These are phyloP conservation scores for Piper betle DNA, from an alignment of 164 flowering plant genomes.

Conservation along the genomic window DNA sequence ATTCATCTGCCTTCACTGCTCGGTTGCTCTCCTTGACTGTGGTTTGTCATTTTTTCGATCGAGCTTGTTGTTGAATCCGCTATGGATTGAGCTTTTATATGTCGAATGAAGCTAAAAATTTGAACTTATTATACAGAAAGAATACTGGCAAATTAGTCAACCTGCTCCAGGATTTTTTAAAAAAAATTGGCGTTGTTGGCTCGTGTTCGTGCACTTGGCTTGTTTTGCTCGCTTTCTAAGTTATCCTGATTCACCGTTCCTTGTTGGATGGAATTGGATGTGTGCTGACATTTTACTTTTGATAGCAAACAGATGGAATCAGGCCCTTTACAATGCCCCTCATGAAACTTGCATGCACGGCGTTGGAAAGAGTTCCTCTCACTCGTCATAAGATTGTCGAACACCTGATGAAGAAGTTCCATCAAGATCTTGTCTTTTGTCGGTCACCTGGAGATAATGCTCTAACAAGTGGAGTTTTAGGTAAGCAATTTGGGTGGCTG, in stretches of 20 bases:
- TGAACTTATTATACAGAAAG: too few relatives aligned
- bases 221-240: too few relatives aligned
- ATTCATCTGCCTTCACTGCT: not conserved
- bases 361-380: constrained; percentile 91
- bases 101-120: too few relatives aligned
- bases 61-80: too few relatives aligned
- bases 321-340: constrained; percentile 97
- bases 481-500: constrained; percentile 15
- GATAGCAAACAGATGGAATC: constrained; percentile 85
- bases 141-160: too few relatives aligned
- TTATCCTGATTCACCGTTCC: too few relatives aligned
- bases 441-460: constrained; percentile 68
- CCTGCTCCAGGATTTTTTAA: too few relatives aligned
- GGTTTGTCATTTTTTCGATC: too few relatives aligned
- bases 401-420: constrained; percentile 49
- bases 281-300: constrained; percentile 14
- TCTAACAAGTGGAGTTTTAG: constrained; percentile 43
- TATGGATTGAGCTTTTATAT: too few relatives aligned
- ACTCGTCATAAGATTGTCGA: constrained; percentile 63
- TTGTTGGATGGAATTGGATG: not conserved
- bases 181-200: too few relatives aligned
- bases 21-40: not conserved
- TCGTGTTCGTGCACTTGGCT: too few relatives aligned
- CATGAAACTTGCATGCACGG: constrained; percentile 91
- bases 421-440: constrained; percentile 85